Evolutionary conservation across 257 asterid genomes (phyloP).

Genomic region (Solanum arcanum): DNA sequence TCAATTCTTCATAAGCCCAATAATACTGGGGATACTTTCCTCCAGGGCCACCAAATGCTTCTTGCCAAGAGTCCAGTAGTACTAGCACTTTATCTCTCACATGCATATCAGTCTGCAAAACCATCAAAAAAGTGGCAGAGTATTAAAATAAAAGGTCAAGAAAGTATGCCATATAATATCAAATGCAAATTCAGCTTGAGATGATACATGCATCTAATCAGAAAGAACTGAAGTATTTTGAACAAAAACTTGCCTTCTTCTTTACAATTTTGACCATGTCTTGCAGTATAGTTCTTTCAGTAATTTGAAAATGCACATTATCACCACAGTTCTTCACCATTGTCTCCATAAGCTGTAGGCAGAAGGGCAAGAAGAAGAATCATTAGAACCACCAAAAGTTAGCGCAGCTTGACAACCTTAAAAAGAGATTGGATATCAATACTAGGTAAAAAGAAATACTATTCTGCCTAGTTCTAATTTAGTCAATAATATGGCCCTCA

Average conservation of each 20-base stretch:
- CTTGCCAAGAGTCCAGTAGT: conserved; percentile 80
- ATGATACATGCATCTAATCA: not conserved
- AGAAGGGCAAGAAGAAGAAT: not conserved
- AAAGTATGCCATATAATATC: not conserved
- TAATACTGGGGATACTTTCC: conserved; percentile 81
- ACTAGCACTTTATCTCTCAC: conserved; percentile 65
- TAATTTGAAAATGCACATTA: conserved; percentile 81
- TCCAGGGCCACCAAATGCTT: conserved; percentile 86
- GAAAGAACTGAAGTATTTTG: not conserved
- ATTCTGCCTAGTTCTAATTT: not conserved
- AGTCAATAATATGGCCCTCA: not conserved
- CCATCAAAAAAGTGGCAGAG: not conserved
- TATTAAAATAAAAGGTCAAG: not conserved
- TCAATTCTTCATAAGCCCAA: conserved; percentile 81
- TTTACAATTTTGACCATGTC: conserved; percentile 88
- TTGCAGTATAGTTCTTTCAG: conserved; percentile 65
- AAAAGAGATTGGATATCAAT: not conserved
- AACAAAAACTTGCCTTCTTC: conserved; percentile 54
- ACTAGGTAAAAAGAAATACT: not conserved
- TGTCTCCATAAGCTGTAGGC: conserved; percentile 74
- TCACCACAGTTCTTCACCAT: conserved; percentile 99
- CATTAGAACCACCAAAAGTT: not conserved
- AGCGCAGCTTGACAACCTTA: not conserved
- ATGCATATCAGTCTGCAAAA: conserved; percentile 74
- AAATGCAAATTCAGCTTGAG: not conserved